phyloP scores from a whole-genome alignment of 2,329 filamentous ascomycete species.

The Sclerotinia minor region DNA sequence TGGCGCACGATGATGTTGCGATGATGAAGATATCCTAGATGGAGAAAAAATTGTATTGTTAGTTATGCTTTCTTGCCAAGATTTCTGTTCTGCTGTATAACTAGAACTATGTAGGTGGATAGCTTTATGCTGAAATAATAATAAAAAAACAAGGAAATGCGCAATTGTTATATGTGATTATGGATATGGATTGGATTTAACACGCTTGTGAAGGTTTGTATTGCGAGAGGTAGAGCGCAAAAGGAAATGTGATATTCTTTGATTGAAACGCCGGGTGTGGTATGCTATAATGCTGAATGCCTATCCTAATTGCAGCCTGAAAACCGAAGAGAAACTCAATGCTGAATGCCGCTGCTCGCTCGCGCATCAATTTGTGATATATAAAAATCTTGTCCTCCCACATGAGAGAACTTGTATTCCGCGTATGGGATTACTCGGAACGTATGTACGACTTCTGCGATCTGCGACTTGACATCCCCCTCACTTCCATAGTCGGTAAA shows the following conservation, averaged over 20 bases:
- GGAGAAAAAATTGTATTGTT: background rate
- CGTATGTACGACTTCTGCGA: conserved; percentile 32
- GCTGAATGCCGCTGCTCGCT: conserved; percentile 18
- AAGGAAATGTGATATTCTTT: conserved; percentile 19
- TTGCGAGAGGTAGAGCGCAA: conserved; percentile 10
- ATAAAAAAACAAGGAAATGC: conserved; percentile 13
- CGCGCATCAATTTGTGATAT: conserved; percentile 11
- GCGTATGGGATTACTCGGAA: conserved; percentile 32
- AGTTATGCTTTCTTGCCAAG: conserved; percentile 16
- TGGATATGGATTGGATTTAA: conserved; percentile 1
- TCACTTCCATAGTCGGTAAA: conserved; percentile 40
- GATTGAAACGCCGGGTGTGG: conserved; percentile 30
- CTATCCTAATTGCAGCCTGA: conserved; percentile 24
- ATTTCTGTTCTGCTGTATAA: conserved; percentile 7
- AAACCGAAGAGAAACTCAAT: conserved; percentile 17
- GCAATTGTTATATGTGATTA: conserved; percentile 5
- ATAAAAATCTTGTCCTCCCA: conserved; percentile 27
- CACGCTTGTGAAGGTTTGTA: conserved; percentile 18
- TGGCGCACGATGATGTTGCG: conserved; percentile 66
- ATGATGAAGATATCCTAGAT: conserved; percentile 65
- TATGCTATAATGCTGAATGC: conserved; percentile 33
- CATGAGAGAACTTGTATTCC: conserved; percentile 19
- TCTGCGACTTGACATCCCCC: conserved; percentile 32
- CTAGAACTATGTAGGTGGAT: conserved; percentile 18
- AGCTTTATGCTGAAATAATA: conserved; percentile 16